Evolutionary conservation across 805 yeast genomes (phyloP).

Genomic region (Debaryomyces prosopidis): DNA sequence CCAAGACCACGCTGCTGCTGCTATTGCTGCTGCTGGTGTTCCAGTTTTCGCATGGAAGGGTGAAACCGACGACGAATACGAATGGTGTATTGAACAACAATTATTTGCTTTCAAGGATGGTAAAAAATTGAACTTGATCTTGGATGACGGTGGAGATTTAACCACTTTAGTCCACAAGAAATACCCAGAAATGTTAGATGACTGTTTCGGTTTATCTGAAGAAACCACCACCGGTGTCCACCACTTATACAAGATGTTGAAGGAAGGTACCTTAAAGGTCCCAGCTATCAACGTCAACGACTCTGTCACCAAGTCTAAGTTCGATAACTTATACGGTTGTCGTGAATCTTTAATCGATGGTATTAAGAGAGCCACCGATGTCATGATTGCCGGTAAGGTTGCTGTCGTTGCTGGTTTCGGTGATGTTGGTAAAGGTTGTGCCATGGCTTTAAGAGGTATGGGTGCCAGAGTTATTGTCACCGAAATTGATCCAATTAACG

Average conservation of each 20-base stretch:
- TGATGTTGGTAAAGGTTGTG: slow-evolving; percentile 99
- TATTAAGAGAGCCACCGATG: slow-evolving; percentile 99
- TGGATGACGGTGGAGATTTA: slow-evolving; percentile 99
- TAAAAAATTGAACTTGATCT: slow-evolving; percentile 91
- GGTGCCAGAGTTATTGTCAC: slow-evolving; percentile 98
- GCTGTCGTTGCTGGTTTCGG: slow-evolving; percentile 99
- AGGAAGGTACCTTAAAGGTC: slow-evolving; percentile 85
- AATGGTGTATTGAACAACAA: slow-evolving; percentile 99
- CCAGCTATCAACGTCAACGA: slow-evolving; percentile 99
- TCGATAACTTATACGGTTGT: slow-evolving; percentile 99
- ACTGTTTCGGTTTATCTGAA: slow-evolving; percentile 94
- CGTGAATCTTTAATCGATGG: slow-evolving; percentile 98
- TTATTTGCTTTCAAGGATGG: slow-evolving; percentile 96
- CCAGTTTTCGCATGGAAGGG: slow-evolving; percentile 99
- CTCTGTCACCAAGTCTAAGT: slow-evolving; percentile 98
- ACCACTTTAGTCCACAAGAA: slow-evolving; percentile 95
- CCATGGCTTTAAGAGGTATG: slow-evolving; percentile 97
- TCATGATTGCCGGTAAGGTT: slow-evolving; percentile 98
- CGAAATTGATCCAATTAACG: slow-evolving; percentile 98
- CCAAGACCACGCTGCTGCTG: slow-evolving; percentile 99
- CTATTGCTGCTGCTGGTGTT: slow-evolving; percentile 98
- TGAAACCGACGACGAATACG: slow-evolving; percentile 99
- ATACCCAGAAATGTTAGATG: slow-evolving; percentile 96
- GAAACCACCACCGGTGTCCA: slow-evolving; percentile 99
- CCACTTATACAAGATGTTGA: slow-evolving; percentile 95